Conservation (phyloP, 176 grass and related monocot genomes). For the Juncus inflexus region DNA sequence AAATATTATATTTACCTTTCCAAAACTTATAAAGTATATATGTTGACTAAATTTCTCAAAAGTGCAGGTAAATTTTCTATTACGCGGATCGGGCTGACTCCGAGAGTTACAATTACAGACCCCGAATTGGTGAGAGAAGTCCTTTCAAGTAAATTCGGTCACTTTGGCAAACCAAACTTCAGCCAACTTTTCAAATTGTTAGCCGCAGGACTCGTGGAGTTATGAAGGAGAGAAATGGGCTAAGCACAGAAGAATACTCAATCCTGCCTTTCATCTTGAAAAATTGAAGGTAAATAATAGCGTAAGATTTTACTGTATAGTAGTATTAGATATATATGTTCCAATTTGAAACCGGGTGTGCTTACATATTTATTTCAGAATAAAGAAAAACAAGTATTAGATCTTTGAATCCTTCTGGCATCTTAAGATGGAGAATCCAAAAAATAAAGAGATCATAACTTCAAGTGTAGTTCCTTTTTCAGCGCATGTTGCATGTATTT, state of each 20-base stretch:
- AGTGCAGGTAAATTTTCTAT: constrained; percentile 54
- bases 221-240: constrained; percentile 77
- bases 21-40: too few species aligned
- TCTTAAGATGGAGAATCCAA: too few species aligned
- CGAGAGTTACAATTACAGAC: constrained; percentile 41
- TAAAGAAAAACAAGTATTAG: too few species aligned
- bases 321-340: too few species aligned
- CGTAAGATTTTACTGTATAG: not conserved
- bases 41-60: constrained; percentile 1
- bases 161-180: constrained; percentile 36
- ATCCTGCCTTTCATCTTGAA: constrained; percentile 66
- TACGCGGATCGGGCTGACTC: constrained; percentile 52
- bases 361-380: too few species aligned
- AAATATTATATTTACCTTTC: too few species aligned
- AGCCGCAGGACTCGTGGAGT: constrained; percentile 34
- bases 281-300: constrained; percentile 56
- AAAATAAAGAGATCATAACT: too few species aligned
- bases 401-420: too few species aligned
- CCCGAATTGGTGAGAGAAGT: constrained; percentile 55
- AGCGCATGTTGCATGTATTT: constrained; percentile 59
- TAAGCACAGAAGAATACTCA: too few species aligned
- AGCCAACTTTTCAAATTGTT: constrained; percentile 28
- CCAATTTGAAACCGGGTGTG: too few species aligned
- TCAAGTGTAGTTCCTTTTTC: constrained; percentile 6
- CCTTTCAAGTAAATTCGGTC: constrained; percentile 55